Base-by-base conservation (phyloP, 169 alveolate species). In the Cryptosporidium parvum region DNA sequence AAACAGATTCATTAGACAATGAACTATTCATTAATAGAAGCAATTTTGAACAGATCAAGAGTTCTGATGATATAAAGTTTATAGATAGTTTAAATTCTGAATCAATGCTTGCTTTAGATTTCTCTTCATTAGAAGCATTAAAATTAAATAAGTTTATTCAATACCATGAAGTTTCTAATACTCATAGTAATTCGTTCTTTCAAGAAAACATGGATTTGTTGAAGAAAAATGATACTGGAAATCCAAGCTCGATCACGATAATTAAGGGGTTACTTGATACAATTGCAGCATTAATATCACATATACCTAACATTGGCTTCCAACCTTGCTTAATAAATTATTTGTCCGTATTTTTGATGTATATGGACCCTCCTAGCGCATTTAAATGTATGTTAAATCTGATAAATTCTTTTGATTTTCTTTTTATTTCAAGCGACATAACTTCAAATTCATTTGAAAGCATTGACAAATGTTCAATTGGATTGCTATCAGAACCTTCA, bases 341-440 rank as follows among this genome's bases (percentile, higher is more conserved):
- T 80, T 12, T 80, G 29, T 29, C 75, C 29, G 23, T 80, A 42
- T 65, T 80, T 62, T 58, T 80, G 26, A 80, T 80, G 69, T 80
- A 80, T 33, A 80, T 80, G 89, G 89, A 80, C 4, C 73, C 89
- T n/a, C 89, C 89, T 3, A 23, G 9, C 3, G 89, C 75, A 9
- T 80, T 80, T 65, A 80, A 80, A 80, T 80, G 89, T n/a, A 80
- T 80, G 59, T 59, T 80, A 65, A 80, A 80, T 80, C 26, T 80
- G 53, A 31, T 80, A 14, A 65, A 44, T 14, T 80, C 89, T 7
- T 62, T 31, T 44, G 75, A 65, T 7, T 61, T 62, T 80, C 67
- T 80, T n/a, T 31, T 52, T 48, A 33, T 31, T 21, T 80, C 89
- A 58, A 44, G 65, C 33, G 21, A n/a, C 3, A 10, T 29, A 31